A percentile compares a stretch with the other conserved stretches of the same genome.
These are phyloP conservation scores for Cryomyces antarcticus DNA, from an alignment of 495 filamentous ascomycete genomes.

Conservation along the genomic window DNA sequence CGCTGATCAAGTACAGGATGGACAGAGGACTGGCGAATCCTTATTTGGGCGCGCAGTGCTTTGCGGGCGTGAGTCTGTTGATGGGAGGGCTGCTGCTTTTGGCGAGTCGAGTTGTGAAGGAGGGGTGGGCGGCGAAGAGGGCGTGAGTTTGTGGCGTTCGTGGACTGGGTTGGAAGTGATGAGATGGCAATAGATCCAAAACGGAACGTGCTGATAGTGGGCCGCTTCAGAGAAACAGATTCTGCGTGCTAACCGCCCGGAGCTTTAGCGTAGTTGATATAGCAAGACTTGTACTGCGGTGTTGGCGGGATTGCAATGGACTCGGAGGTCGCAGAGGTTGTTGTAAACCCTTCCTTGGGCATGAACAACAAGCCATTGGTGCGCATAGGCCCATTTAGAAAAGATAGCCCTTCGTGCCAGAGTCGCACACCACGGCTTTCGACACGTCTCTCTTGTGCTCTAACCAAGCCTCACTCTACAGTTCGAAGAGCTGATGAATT, in stretches of 20 bases:
- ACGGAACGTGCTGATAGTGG: too few species aligned
- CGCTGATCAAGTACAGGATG: slow-evolving; percentile 3
- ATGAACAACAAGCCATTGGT: too few species aligned
- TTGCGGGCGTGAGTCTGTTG: slow-evolving; percentile 4
- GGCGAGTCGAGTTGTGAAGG: slow-evolving; percentile 4
- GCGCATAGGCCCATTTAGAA: too few species aligned
- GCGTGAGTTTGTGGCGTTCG: slow-evolving; percentile 1
- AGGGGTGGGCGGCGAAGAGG: slow-evolving; percentile 6
- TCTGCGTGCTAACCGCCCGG: too few species aligned
- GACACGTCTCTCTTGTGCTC: too few species aligned
- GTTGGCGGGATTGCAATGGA: too few species aligned
- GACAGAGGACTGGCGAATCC: neutral
- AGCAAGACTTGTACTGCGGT: neutral
- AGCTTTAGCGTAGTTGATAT: neutral
- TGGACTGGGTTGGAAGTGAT: neutral
- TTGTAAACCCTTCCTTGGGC: too few species aligned
- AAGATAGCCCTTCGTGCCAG: too few species aligned
- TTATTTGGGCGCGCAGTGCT: slow-evolving; percentile 7
- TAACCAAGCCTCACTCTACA: neutral
- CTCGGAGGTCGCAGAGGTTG: too few species aligned
- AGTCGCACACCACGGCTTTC: too few species aligned
- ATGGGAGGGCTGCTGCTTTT: slow-evolving; percentile 3
- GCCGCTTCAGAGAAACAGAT: too few species aligned
- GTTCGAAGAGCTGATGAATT: neutral
- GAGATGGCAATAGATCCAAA: neutral